These are phyloP conservation scores for Calendula officinalis DNA, from an alignment of 129 eudicot genomes.

Conservation along the genomic window DNA sequence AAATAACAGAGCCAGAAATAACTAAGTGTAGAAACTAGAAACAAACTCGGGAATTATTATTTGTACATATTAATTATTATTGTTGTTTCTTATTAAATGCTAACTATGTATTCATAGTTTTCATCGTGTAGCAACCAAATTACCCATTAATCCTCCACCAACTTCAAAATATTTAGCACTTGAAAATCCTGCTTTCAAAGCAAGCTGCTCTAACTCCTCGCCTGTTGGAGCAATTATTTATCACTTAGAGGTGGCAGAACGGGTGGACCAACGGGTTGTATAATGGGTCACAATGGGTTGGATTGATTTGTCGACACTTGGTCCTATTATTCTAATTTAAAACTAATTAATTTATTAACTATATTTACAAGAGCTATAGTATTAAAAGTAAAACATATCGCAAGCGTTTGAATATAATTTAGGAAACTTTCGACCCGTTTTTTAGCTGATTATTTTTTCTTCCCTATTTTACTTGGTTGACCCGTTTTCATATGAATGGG, in stretches of 20 bases:
- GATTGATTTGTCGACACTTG: too few relatives aligned
- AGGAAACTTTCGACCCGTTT: not conserved
- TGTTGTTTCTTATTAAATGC: too few relatives aligned
- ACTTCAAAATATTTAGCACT: conserved; percentile 69
- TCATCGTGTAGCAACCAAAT: conserved; percentile 73
- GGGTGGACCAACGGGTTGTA: not conserved
- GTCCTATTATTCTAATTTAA: too few relatives aligned
- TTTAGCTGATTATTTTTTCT: not conserved
- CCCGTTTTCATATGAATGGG: too few relatives aligned
- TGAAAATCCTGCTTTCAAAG: conserved; percentile 71
- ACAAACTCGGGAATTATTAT: not conserved
- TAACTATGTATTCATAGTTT: not conserved
- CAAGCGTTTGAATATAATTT: not conserved
- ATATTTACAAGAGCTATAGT: not conserved
- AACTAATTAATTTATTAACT: too few relatives aligned
- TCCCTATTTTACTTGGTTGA: not conserved
- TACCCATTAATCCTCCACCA: conserved; percentile 90
- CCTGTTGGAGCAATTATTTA: conserved; percentile 38
- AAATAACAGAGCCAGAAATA: not conserved
- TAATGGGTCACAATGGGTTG: not conserved
- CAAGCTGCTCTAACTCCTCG: conserved; percentile 73
- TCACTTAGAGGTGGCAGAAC: too few relatives aligned
- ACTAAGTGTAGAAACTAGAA: not conserved
- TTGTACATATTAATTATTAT: not conserved
- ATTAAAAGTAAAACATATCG: not conserved